Evolutionary conservation across 2,329 filamentous ascomycete genomes (phyloP).

Genomic region (Colletotrichum sp.): DNA sequence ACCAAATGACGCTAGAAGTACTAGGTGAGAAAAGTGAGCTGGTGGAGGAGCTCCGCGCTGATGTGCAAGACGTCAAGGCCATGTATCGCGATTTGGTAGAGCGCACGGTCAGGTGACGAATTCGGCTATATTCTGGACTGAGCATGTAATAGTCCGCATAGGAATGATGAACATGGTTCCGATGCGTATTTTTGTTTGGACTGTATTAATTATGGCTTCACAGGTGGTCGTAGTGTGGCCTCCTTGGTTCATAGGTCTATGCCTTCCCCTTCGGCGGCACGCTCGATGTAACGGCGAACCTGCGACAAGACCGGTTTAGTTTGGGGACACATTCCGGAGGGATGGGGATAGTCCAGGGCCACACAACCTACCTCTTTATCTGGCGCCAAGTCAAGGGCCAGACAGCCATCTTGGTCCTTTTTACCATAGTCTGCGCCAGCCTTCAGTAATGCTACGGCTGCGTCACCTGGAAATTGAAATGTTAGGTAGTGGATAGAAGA

Average conservation of each 20-base stretch:
- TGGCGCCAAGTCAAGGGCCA: slow-evolving; percentile 83
- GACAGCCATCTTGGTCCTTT: slow-evolving; percentile 71
- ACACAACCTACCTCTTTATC: slow-evolving; percentile 74
- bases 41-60: slow-evolving; percentile 87
- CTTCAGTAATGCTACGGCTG: slow-evolving; percentile 82
- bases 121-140: background rate
- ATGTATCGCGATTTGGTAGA: slow-evolving; percentile 96
- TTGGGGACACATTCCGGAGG: background rate
- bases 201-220: background rate
- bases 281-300: slow-evolving; percentile 79
- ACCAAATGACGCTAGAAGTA: slow-evolving; percentile 92
- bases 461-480: slow-evolving; percentile 63
- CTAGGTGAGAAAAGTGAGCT: slow-evolving; percentile 96
- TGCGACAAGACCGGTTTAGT: slow-evolving; percentile 34
- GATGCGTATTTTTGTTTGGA: background rate
- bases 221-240: background rate
- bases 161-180: background rate
- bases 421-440: slow-evolving; percentile 84
- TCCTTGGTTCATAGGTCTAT: slow-evolving; percentile 58
- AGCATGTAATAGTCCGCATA: background rate
- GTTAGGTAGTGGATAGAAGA: background rate
- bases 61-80: slow-evolving; percentile 91
- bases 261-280: slow-evolving; percentile 83
- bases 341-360: background rate
- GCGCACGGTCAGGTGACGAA: slow-evolving; percentile 71